A percentile compares a stretch with the other conserved stretches of the same genome.
These are phyloP conservation scores for Vickermania spadyakhi DNA, from an alignment of 208 protist genomes.

Conservation along the genomic window DNA sequence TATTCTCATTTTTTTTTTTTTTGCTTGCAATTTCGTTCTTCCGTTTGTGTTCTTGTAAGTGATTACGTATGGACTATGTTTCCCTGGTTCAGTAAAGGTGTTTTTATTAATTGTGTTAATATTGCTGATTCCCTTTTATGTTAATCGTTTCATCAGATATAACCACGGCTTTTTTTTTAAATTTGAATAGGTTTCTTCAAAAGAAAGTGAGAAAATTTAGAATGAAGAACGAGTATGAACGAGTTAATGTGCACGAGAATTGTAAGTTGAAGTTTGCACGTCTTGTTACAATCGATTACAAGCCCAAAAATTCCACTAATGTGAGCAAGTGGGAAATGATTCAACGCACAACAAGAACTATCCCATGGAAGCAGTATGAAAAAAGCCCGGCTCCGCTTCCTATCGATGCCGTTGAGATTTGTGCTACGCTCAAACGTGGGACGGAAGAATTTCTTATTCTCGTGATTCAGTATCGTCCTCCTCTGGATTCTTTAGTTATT, in stretches of 20 bases:
- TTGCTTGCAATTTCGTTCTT: too few species aligned
- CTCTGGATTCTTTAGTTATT: conserved; percentile 5
- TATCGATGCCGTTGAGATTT: conserved; percentile 6
- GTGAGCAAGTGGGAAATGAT: conserved; percentile 4
- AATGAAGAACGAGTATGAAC: conserved; percentile 2
- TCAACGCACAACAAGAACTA: conserved; percentile 4
- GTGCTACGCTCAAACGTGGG: background rate
- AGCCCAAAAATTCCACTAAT: background rate
- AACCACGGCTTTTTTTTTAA: background rate
- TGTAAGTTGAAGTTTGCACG: background rate
- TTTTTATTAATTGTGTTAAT: too few species aligned
- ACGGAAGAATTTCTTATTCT: conserved; percentile 6
- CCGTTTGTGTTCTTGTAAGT: too few species aligned
- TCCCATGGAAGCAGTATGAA: background rate
- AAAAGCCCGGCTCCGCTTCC: conserved; percentile 1
- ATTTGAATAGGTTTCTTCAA: background rate
- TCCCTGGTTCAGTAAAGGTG: background rate
- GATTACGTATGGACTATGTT: background rate
- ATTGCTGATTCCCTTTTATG: too few species aligned
- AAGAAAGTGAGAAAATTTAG: background rate
- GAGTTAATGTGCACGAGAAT: background rate
- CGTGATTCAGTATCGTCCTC: conserved; percentile 14
- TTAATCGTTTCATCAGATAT: too few species aligned
- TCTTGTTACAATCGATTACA: background rate
- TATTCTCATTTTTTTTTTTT: conserved; percentile 1